A percentile compares a stretch with the other conserved stretches of the same genome.
Conservation (phyloP, 2,329 filamentous ascomycete species). For the Seiridium cupressi region DNA sequence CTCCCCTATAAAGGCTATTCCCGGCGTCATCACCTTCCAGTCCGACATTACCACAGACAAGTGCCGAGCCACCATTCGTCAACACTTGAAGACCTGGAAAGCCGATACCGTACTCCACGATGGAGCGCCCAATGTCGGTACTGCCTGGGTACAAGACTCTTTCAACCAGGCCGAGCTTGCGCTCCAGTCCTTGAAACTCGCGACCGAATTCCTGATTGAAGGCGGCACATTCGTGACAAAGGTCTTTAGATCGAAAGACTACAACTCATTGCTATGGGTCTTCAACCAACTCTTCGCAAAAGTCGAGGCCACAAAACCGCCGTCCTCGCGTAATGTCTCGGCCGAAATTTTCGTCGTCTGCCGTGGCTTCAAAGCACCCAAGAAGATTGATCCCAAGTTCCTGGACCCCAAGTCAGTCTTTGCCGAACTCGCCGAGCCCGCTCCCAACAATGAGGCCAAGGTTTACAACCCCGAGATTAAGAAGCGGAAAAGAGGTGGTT, state of each 20-base stretch:
- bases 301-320: conserved; percentile 96
- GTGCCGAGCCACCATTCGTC: conserved; percentile 83
- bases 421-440: conserved; percentile 80
- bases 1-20: conserved; percentile 92
- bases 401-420: conserved; percentile 88
- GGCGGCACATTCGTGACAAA: conserved; percentile 96
- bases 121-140: conserved; percentile 96
- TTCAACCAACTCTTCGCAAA: conserved; percentile 95
- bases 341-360: conserved; percentile 99
- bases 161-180: conserved; percentile 96
- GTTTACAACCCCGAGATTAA: conserved; percentile 97
- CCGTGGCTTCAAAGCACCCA: conserved; percentile 91
- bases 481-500: conserved; percentile 96
- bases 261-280: conserved; percentile 93
- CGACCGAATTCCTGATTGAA: conserved; percentile 86
- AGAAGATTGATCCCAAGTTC: conserved; percentile 88
- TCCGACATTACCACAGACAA: conserved; percentile 98
- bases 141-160: conserved; percentile 96
- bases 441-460: conserved; percentile 94
- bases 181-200: conserved; percentile 86
- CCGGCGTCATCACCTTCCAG: conserved; percentile 91
- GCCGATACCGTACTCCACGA: conserved; percentile 95
- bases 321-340: conserved; percentile 91
- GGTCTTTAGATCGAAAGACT: conserved; percentile 95
- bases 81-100: conserved; percentile 94